phyloP scores from a whole-genome alignment of 2,329 filamentous ascomycete genomes.

The Monilinia fructicola region DNA sequence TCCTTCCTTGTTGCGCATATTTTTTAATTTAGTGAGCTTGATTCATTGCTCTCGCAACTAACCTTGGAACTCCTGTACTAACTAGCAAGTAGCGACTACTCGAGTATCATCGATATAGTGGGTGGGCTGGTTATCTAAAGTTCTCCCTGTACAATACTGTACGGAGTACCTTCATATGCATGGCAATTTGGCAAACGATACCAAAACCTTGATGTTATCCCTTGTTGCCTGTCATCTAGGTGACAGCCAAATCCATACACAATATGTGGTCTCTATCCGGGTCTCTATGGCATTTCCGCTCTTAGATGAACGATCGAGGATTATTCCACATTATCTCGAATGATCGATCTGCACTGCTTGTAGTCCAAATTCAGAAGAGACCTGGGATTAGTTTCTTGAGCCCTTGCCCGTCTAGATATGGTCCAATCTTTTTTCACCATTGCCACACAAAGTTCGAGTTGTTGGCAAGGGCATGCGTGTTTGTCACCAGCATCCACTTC shows the following conservation, averaged over 20 bases:
- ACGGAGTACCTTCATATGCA: not conserved
- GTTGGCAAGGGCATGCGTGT: constrained; percentile 6
- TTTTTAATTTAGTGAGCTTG: not conserved
- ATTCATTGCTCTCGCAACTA: not conserved
- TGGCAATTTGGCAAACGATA: not conserved
- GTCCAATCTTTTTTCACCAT: not conserved
- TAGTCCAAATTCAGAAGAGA: not conserved
- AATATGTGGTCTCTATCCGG: not conserved
- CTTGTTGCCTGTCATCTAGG: not conserved
- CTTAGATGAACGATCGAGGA: not conserved
- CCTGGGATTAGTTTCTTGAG: not conserved
- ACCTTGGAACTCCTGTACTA: too few species aligned
- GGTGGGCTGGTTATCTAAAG: not conserved
- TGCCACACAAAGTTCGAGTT: not conserved
- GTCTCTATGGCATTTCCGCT: not conserved
- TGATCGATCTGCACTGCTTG: not conserved
- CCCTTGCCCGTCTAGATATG: not conserved
- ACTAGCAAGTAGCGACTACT: too few species aligned
- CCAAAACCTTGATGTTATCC: not conserved
- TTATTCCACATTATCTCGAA: not conserved
- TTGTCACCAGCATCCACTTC: constrained; percentile 1
- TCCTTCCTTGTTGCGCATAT: not conserved
- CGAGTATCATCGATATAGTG: not conserved
- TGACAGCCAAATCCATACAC: not conserved
- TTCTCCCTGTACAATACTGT: not conserved